These are phyloP conservation scores for Xylaria curta DNA, from an alignment of 495 filamentous ascomycete genomes.

Conservation along the genomic window DNA sequence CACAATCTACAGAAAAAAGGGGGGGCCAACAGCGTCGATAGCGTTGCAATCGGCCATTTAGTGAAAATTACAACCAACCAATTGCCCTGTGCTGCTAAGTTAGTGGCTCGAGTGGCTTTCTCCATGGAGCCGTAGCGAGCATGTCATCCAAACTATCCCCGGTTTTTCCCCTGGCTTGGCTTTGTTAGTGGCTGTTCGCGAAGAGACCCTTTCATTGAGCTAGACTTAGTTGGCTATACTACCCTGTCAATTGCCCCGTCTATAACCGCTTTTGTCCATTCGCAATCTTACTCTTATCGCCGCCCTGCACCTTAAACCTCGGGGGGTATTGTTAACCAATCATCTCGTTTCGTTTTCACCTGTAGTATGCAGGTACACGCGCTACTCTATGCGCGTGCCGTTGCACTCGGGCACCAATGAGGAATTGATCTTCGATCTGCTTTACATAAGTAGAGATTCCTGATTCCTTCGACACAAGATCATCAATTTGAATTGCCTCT, in stretches of 20 bases:
- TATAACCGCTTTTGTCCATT: conserved; percentile 12
- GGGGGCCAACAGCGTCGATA: conserved; percentile 2
- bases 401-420: not conserved
- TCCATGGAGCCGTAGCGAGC: conserved; percentile 5
- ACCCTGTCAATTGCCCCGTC: not conserved
- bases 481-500: not conserved
- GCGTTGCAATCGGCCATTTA: conserved; percentile 25
- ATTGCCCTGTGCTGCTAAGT: not conserved
- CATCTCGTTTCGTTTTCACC: not conserved
- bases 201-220: not conserved
- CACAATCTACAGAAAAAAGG: conserved; percentile 3
- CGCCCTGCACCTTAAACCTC: not conserved
- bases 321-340: not conserved
- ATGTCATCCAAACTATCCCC: not conserved
- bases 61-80: conserved; percentile 8
- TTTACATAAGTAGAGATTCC: no score
- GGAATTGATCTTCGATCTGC: conserved; percentile 19
- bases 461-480: not conserved
- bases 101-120: conserved; percentile 3
- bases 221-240: not conserved
- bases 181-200: conserved; percentile 14
- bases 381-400: not conserved
- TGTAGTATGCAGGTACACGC: conserved; percentile 25
- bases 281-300: conserved; percentile 29
- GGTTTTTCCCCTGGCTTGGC: conserved; percentile 12